Evolutionary conservation across 306 rosid species (phyloP).

Genomic region (Medicago arabica): DNA sequence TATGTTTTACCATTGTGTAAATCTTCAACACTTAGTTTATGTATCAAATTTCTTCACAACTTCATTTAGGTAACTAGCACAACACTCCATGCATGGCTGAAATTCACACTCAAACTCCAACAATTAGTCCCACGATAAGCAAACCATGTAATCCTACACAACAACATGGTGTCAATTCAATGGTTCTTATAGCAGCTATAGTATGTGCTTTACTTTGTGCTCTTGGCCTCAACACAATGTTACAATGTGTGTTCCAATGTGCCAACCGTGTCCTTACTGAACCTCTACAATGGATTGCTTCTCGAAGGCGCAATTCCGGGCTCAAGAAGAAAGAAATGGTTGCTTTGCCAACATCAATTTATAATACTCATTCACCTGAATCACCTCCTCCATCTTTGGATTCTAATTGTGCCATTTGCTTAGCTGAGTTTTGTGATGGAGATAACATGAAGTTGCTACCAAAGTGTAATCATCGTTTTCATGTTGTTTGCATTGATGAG

Average conservation of each 20-base stretch:
- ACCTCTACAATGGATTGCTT: constrained; percentile 58
- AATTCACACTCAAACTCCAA: constrained; percentile 16
- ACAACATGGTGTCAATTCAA: constrained; percentile 33
- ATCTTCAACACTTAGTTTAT: constrained; percentile 13
- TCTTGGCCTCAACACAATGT: constrained; percentile 74
- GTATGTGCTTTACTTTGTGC: constrained; percentile 71
- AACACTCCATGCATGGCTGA: constrained; percentile 46
- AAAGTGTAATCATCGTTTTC: constrained; percentile 72
- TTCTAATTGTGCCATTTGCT: constrained; percentile 66
- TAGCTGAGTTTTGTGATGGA: constrained; percentile 62
- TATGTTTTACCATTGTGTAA: not conserved
- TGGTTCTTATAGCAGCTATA: constrained; percentile 64
- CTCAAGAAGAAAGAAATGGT: constrained; percentile 72
- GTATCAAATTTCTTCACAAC: not conserved
- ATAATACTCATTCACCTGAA: constrained; percentile 6
- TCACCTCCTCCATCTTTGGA: constrained; percentile 2
- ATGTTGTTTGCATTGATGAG: constrained; percentile 73
- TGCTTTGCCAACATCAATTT: constrained; percentile 67
- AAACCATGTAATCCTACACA: constrained; percentile 34
- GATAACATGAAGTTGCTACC: constrained; percentile 65
- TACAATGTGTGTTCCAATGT: constrained; percentile 69
- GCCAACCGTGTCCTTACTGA: constrained; percentile 54
- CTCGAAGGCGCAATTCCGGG: constrained; percentile 66
- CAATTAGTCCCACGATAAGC: constrained; percentile 43
- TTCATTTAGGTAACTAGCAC: not conserved